Base-by-base conservation (phyloP, 2,329 filamentous ascomycete genomes). In the Talaromyces sp. region DNA sequence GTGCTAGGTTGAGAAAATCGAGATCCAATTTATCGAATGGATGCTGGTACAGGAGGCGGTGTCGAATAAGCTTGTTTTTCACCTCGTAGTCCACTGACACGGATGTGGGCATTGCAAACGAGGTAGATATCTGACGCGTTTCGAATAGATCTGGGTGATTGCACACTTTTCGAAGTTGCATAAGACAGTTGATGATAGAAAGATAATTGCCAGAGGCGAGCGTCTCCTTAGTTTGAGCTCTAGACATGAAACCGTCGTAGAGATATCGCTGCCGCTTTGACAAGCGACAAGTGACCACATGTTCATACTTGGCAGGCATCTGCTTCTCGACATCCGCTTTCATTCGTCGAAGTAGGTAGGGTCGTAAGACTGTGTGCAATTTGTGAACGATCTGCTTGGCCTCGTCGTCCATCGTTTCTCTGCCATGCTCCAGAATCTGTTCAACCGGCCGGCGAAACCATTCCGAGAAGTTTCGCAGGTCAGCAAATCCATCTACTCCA, bases 281-380 rank as follows among this genome's bases (percentile, higher is more conserved):
- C 4, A 99, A 82, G 50, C 93, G 90, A 75, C 95, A 99, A 71
- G 96, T 93, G 67, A 98, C 91, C 21, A 99, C 92, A 71, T 97
- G 93, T 75, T 99, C 96, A 72, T 96, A 96, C 75, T 99, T 99
- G 65, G 87, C 93, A 0, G 96, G 95, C 91, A 99, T 96, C 74
- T 99, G 95, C 79, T 98, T 97, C 79, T 99, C 96, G 5, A 99
- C 95, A 72, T 99, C 95, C 50, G 92, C 90, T 77, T 99, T 99
- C 63, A 99, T 80, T 62, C 95, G 87, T 58, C 95, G 88, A 6
- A 99, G 83, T 11, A 99, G 84, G 71, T 97, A 98, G 0, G 95
- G 95, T 1, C 96, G 87, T 9, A 99, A 82, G 23, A 98, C 92
- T 68, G 96, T 92, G 79, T 99, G 96, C 4, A 99, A 84, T 74